Base-by-base conservation (phyloP, 352 stramenopile genomes). In the Globisporangium carolinianum region DNA sequence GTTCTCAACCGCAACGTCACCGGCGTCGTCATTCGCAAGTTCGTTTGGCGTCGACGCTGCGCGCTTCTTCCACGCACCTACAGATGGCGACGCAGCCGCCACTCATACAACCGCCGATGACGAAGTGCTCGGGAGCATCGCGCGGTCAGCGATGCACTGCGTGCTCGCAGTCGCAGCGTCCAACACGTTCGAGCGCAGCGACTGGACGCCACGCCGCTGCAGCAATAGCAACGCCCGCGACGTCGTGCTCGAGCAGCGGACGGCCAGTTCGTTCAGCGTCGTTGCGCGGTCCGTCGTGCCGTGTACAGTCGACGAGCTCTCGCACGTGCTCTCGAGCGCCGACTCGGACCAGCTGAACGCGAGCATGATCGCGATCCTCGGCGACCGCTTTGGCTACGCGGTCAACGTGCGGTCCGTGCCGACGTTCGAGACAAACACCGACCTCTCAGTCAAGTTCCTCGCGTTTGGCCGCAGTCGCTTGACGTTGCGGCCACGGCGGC, bases 321-420 rank as follows among this genome's bases (percentile, higher is more conserved):
- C 50, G 8, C 53, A 53, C 15, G 51, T 64, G 24, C 42, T 72
- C 15, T 69, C 66, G 47, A 48, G 54, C 35, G 58, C 67, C 9
- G 46, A 69, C 42, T 63, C 63, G 17, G 66, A 72, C 51, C 57
- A 61, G 42, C 66, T 63, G 50, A 72, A 72, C 61, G 66, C 62
- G 7, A 68, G 50, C 32, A 55, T 72, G 46, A 51, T 72, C 45
- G 66, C 63, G 32, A 48, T 72, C 39, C 63, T 67, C 32, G 66
- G 66, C 32, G n/a, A 53, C 11, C 54, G 61, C 39, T 72, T 62
- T 52, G 53, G 38, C 36, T 72, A 69, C 47, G 66, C 61, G 24
- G 52, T 72, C 49, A 72, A 64, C 32, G 51, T 69, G 24, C 62
- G 66, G 32, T 55, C 52, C 5, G 47, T 72, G 38, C 47, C 58